phyloP scores from a whole-genome alignment of 2,329 filamentous ascomycete genomes.

The Fusarium buharicum region DNA sequence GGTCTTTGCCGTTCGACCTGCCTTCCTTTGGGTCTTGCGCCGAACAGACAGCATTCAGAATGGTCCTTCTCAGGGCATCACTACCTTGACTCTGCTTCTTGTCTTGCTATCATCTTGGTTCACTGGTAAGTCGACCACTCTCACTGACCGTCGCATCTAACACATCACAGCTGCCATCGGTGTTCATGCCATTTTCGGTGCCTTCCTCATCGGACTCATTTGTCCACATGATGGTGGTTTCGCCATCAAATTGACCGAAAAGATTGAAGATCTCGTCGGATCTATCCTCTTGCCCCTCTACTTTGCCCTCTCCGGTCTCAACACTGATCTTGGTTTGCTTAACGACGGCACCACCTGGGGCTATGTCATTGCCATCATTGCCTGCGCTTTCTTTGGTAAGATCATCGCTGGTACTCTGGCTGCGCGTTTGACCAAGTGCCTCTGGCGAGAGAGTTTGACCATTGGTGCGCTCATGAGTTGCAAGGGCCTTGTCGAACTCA shows the following conservation, averaged over 20 bases:
- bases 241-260: constrained; percentile 89
- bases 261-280: constrained; percentile 90
- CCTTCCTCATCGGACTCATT: constrained; percentile 88
- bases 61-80: constrained; percentile 85
- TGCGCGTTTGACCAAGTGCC: constrained; percentile 72
- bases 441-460: constrained; percentile 90
- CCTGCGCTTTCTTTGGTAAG: constrained; percentile 85
- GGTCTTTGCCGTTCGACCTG: constrained; percentile 75
- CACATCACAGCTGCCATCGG: constrained; percentile 72
- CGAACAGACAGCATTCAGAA: constrained; percentile 83
- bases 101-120: constrained; percentile 85
- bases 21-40: constrained; percentile 78
- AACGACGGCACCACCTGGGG: constrained; percentile 86
- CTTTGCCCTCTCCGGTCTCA: constrained; percentile 90
- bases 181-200: constrained; percentile 93
- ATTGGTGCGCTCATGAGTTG: constrained; percentile 96
- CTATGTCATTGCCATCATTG: constrained; percentile 85
- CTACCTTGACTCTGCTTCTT: constrained; percentile 83
- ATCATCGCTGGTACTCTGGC: constrained; percentile 84
- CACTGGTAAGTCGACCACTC: constrained; percentile 60
- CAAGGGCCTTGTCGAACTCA: constrained; percentile 93
- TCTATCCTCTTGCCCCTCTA: constrained; percentile 89
- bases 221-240: constrained; percentile 91
- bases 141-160: not conserved
- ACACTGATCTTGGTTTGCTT: constrained; percentile 86